Base-by-base conservation (phyloP, 2,329 filamentous ascomycete genomes). In the Phyllosticta citrichinensis region DNA sequence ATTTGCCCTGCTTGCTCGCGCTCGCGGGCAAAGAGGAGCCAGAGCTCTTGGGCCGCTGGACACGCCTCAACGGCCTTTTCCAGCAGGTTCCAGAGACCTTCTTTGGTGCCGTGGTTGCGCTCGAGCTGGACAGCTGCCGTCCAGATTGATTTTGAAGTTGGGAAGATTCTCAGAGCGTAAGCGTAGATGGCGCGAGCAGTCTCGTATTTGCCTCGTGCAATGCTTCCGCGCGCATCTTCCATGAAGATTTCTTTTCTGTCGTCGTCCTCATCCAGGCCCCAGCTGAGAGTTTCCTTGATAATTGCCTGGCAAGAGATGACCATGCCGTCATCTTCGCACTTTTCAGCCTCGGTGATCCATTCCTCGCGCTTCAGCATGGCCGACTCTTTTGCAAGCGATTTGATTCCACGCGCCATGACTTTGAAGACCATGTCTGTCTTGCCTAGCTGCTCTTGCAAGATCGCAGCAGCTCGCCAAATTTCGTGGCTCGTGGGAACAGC, bases 281-380 rank as follows among this genome's bases (percentile, higher is more conserved):
- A 99, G 17, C 92, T 93, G 0, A 99, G 82, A 0, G 94, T 99
- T 70, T 97, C 91, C 55, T 88, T 86, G 65, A 99, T 87, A 65
- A 99, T 97, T 55, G 89, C 87, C 64, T 87, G 87, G 70, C 92
- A 96, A 0, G 94, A 97, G 52, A 92, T 79, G 11, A 89, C 80
- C 17, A 92, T 91, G 6, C 91, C 92, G 72, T 97, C 94, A 62
- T 90, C 87, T 74, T 99, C 94, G 70, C 93, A 97, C 65, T 89
- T 89, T 73, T 99, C 94, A 0, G 94, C 95, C 73, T 97, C 91
- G 5, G 84, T 81, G 58, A 99, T 95, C 94, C 94, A 99, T 67
- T 97, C 92, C 72, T 99, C 94, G 51, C 95, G 87, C 74, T 96
- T 96, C 50, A 94, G 84, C 95, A 99, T 99, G 11, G 94, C 93